phyloP scores from a whole-genome alignment of 2,329 filamentous ascomycete species.

The Monilinia fructigena region DNA sequence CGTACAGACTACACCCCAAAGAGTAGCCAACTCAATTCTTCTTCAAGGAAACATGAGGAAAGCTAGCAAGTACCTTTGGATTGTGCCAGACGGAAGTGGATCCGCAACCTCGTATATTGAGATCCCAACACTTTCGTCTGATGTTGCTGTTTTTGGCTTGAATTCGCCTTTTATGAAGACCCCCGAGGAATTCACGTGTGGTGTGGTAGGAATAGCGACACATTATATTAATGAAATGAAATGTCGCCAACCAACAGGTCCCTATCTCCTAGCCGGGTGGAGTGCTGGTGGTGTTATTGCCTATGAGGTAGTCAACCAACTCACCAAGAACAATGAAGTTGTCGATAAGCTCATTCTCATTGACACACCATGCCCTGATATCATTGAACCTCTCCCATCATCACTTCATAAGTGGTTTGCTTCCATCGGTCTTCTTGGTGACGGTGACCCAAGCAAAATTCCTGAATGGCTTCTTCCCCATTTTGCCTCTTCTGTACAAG shows the following conservation, averaged over 20 bases:
- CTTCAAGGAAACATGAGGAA: conserved; percentile 50
- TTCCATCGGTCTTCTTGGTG: conserved; percentile 68
- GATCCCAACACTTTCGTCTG: conserved; percentile 43
- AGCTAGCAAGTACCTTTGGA: conserved; percentile 46
- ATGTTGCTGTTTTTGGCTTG: conserved; percentile 55
- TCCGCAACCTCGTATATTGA: conserved; percentile 41
- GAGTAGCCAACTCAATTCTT: conserved; percentile 39
- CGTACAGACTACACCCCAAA: conserved; percentile 29
- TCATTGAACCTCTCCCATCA: conserved; percentile 64
- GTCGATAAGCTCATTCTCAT: conserved; percentile 64
- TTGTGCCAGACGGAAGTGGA: conserved; percentile 51
- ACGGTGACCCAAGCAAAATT: conserved; percentile 44
- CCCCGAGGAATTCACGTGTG: conserved; percentile 63
- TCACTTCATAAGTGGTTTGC: conserved; percentile 60
- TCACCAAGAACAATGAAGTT: conserved; percentile 55
- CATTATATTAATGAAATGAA: conserved; percentile 70
- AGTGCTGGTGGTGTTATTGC: conserved; percentile 74
- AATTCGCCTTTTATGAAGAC: conserved; percentile 72
- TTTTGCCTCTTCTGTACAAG: conserved; percentile 17
- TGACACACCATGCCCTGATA: conserved; percentile 64
- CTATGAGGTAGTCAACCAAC: conserved; percentile 62
- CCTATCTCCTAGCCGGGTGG: conserved; percentile 70
- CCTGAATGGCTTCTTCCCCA: conserved; percentile 43
- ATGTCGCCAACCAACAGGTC: conserved; percentile 65
- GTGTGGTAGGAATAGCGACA: conserved; percentile 62